phyloP scores from a whole-genome alignment of 345 rosid genomes.

The Conringia planisiliqua region DNA sequence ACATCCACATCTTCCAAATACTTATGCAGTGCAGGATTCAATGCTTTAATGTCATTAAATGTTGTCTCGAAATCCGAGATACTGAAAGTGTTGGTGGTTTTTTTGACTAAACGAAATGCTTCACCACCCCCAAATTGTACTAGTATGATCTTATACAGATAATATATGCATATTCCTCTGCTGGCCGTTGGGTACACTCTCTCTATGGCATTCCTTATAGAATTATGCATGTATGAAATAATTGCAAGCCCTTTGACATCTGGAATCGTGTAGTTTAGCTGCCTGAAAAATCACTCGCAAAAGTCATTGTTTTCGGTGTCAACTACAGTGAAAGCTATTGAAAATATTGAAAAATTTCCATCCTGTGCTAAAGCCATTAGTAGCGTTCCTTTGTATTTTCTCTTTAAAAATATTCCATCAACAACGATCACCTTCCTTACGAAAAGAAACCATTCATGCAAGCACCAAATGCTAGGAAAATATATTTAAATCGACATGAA shows the following conservation, averaged over 20 bases:
- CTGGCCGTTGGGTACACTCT: background rate
- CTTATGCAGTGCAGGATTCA: background rate
- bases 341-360: background rate
- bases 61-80: background rate
- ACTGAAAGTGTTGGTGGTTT: background rate
- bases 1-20: background rate
- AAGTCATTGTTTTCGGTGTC: background rate
- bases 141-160: background rate
- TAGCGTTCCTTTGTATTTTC: background rate
- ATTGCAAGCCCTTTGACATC: background rate
- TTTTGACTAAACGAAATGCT: background rate
- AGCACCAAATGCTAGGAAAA: background rate
- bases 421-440: background rate
- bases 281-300: background rate
- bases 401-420: background rate
- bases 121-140: background rate
- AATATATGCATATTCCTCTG: background rate
- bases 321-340: background rate
- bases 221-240: background rate
- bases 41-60: background rate
- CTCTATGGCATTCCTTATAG: background rate
- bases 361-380: background rate
- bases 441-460: background rate
- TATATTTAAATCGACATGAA: background rate
- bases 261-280: background rate